Conservation (phyloP, 495 filamentous ascomycete genomes). For the Platismatia glauca region DNA sequence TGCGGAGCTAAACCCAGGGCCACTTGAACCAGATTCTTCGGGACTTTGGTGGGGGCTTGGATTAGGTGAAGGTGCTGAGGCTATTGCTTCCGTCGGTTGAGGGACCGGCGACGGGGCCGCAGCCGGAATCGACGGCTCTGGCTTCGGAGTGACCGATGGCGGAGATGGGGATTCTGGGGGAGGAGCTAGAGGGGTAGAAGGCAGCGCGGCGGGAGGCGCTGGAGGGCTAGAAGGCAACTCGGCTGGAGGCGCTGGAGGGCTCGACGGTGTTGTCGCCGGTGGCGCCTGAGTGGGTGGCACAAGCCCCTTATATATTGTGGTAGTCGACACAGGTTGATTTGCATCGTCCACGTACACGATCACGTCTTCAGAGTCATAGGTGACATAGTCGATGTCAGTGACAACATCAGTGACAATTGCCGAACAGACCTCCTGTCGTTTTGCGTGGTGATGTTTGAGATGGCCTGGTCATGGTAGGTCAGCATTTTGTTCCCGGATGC, state of each 20-base stretch:
- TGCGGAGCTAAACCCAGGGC: constrained; percentile 38
- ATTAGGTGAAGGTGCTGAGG: background rate
- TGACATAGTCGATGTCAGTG: constrained; percentile 32
- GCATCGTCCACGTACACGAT: constrained; percentile 57
- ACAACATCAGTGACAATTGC: constrained; percentile 19
- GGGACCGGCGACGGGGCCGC: background rate
- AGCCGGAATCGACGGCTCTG: background rate
- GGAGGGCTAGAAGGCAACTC: background rate
- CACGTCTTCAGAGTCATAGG: constrained; percentile 37
- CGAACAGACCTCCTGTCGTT: constrained; percentile 7
- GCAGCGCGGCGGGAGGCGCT: background rate
- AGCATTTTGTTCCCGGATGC: background rate
- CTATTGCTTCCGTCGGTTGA: background rate
- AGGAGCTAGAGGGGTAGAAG: background rate
- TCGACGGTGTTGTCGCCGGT: background rate
- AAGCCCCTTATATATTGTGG: constrained; percentile 19
- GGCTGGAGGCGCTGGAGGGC: background rate
- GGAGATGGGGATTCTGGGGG: constrained; percentile 5
- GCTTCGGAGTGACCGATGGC: background rate
- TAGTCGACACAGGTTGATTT: constrained; percentile 42
- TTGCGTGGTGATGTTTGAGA: constrained; percentile 11
- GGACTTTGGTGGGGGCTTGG: background rate
- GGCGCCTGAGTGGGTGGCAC: background rate
- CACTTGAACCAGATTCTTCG: background rate
- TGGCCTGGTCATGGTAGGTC: background rate